phyloP scores from a whole-genome alignment of 441 rosid genomes.

The Populus tomentosa region DNA sequence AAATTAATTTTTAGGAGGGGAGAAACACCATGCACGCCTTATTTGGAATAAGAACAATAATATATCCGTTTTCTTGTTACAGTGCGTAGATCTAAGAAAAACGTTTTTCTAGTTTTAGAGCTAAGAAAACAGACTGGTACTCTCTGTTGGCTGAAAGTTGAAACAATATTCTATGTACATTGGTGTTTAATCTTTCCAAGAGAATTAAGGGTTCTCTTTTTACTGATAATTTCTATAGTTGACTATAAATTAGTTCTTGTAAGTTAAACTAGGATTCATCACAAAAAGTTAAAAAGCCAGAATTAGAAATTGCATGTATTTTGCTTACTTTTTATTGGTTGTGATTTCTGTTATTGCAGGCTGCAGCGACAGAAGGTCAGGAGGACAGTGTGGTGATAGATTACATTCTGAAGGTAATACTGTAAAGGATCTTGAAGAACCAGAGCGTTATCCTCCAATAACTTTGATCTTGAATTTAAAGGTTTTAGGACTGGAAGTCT shows the following conservation, averaged over 20 bases:
- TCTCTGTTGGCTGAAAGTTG: too few relatives aligned
- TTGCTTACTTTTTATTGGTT: not conserved
- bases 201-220: too few relatives aligned
- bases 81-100: too few relatives aligned
- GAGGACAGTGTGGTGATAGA: slow-evolving; percentile 63
- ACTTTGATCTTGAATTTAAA: slow-evolving; percentile 13
- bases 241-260: too few relatives aligned
- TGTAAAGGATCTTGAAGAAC: not conserved
- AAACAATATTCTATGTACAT: too few relatives aligned
- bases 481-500: slow-evolving; percentile 78
- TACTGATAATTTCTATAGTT: too few relatives aligned
- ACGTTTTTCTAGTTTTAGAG: too few relatives aligned
- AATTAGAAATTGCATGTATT: not conserved
- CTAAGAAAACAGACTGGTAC: too few relatives aligned
- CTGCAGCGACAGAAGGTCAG: slow-evolving; percentile 52
- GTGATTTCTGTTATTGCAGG: slow-evolving; percentile 27
- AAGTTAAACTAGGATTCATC: not conserved
- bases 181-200: too few relatives aligned
- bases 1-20: not conserved
- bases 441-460: not conserved
- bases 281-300: not conserved
- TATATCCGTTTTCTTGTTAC: too few relatives aligned
- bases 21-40: not conserved
- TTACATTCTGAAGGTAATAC: slow-evolving; percentile 52
- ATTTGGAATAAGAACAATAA: not conserved